A percentile compares a stretch with the other conserved stretches of the same genome.
Conservation (phyloP, 2,329 filamentous ascomycete species). For the Thielaviopsis euricoi region DNA sequence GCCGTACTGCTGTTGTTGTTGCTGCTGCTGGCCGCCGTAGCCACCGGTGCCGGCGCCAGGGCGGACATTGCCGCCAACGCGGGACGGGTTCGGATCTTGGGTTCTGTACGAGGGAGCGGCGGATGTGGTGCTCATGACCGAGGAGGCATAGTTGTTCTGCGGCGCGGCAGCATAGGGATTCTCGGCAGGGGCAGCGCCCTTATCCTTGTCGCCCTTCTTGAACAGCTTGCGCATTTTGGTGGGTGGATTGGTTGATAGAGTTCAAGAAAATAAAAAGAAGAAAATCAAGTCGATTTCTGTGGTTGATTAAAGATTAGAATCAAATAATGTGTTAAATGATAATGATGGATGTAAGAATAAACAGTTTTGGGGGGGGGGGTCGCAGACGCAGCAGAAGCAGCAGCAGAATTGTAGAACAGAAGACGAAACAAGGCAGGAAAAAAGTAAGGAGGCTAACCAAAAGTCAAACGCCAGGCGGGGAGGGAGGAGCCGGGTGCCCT, state of each 20-base stretch:
- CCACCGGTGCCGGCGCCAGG: constrained; percentile 20
- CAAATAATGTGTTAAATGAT: too few relatives aligned
- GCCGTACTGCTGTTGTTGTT: constrained; percentile 3
- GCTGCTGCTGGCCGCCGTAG: constrained; percentile 13
- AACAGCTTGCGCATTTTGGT: constrained; percentile 10
- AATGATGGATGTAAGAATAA: too few relatives aligned
- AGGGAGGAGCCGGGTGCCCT: constrained; percentile 17
- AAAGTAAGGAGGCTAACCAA: too few relatives aligned
- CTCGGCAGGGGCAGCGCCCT: constrained; percentile 9
- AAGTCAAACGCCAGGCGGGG: too few relatives aligned
- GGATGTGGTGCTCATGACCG: constrained; percentile 4
- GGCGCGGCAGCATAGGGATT: constrained; percentile 11
- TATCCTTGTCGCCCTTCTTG: constrained; percentile 10
- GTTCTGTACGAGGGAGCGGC: constrained; percentile 9
- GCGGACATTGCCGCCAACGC: constrained; percentile 7
- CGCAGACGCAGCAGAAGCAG: too few relatives aligned
- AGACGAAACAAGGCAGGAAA: too few relatives aligned
- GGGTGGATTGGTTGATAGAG: neutral
- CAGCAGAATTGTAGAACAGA: too few relatives aligned
- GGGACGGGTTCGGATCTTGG: constrained; percentile 8
- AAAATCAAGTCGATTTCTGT: neutral
- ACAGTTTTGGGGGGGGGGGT: too few relatives aligned
- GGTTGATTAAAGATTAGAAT: too few relatives aligned
- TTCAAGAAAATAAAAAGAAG: neutral
- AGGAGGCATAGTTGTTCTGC: constrained; percentile 9